Percentiles rank a stretch among this genome's conserved stretches.
Evolutionary conservation across 2,329 filamentous ascomycete species (phyloP).

Genomic region (Claviceps humidiphila): DNA sequence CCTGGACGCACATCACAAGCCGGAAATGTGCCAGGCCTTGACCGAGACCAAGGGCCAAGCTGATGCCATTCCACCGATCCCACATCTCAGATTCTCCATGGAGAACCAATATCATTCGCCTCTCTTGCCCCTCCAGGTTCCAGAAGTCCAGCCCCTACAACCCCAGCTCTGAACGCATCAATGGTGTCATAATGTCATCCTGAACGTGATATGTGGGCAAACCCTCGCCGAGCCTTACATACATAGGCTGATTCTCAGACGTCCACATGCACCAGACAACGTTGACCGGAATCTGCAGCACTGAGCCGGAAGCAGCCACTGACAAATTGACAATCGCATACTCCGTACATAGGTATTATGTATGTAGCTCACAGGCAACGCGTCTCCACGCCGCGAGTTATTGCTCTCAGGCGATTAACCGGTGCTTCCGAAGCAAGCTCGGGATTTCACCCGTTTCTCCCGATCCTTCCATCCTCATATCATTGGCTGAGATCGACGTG

Average conservation of each 20-base stretch:
- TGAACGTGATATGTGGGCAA: neutral
- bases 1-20: no score
- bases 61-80: no score
- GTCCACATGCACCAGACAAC: neutral
- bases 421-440: neutral
- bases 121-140: neutral
- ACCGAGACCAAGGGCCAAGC: no score
- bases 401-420: neutral
- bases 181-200: neutral
- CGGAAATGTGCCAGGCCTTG: no score
- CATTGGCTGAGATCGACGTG: neutral
- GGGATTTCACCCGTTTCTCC: neutral
- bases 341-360: no score
- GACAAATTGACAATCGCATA: neutral
- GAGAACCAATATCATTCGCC: neutral
- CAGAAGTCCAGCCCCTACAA: neutral
- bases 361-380: neutral
- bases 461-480: neutral
- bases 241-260: neutral
- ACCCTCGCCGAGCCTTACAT: neutral
- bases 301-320: neutral
- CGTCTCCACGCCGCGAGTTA: neutral
- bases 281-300: neutral
- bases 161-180: neutral
- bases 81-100: no score